Conservation (phyloP, 2,329 filamentous ascomycete species). For the Botrytis deweyae region DNA sequence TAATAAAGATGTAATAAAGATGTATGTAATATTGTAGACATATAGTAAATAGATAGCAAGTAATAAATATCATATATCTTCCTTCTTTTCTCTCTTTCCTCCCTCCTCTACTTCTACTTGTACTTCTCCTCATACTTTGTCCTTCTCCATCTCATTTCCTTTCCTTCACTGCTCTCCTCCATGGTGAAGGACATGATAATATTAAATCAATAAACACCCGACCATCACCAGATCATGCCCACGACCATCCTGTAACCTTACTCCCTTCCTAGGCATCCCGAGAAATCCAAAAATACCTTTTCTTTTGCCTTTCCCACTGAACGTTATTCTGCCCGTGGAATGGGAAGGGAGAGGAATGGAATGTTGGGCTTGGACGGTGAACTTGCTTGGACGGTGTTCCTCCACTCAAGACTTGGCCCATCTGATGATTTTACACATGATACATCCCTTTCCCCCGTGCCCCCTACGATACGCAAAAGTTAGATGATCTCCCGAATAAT, state of each 20-base stretch:
- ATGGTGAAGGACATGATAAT: neutral
- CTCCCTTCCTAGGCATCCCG: no score
- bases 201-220: neutral
- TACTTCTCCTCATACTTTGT: neutral
- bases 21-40: no score
- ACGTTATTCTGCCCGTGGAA: neutral
- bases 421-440: neutral
- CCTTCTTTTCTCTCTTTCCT: no score
- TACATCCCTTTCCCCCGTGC: no score
- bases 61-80: no score
- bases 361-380: neutral
- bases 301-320: neutral
- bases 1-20: no score
- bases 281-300: no score
- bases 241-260: neutral
- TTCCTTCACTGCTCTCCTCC: no score
- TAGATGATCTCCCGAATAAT: conserved; percentile 16
- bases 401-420: no score
- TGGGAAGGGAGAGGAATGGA: neutral
- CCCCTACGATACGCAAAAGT: neutral
- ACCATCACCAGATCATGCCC: neutral
- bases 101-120: neutral
- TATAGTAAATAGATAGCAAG: no score
- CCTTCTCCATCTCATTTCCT: no score
- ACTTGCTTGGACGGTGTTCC: no score